Conservation (phyloP, 306 rosid genomes). For the Cicer bijugum region DNA sequence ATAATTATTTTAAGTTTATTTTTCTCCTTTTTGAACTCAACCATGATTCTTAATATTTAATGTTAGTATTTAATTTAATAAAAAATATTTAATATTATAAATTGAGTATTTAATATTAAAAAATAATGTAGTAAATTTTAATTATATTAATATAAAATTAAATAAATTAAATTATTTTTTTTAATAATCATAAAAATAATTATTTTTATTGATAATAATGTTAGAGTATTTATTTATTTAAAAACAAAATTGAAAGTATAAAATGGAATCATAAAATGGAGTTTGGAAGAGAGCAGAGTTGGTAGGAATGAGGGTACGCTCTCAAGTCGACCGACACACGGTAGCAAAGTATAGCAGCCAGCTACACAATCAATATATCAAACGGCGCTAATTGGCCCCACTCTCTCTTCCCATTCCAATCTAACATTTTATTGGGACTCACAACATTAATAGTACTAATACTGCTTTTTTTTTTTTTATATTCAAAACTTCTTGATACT, state of each 20-base stretch:
- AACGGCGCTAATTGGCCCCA: slow-evolving; percentile 50
- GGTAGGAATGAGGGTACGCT: slow-evolving; percentile 13
- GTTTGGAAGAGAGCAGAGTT: neutral
- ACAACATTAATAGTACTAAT: neutral
- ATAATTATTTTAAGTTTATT: no score
- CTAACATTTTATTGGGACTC: slow-evolving; percentile 26
- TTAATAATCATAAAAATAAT: no score
- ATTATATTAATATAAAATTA: no score
- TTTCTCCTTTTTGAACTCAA: no score
- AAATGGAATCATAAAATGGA: slow-evolving; percentile 17
- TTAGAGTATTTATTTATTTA: no score
- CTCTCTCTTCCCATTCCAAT: neutral
- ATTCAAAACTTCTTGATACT: neutral
- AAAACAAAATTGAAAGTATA: neutral
- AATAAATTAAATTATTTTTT: no score
- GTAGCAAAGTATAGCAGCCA: slow-evolving; percentile 23
- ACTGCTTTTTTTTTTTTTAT: neutral
- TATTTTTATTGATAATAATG: no score
- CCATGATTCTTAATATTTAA: no score
- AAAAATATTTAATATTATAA: no score
- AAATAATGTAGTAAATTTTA: no score
- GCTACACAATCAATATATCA: slow-evolving; percentile 45
- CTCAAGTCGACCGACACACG: slow-evolving; percentile 42
- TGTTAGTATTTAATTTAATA: no score
- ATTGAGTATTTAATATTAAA: no score